These are phyloP conservation scores for Coffea humblotiana DNA, from an alignment of 305 asterid genomes.

Conservation along the genomic window DNA sequence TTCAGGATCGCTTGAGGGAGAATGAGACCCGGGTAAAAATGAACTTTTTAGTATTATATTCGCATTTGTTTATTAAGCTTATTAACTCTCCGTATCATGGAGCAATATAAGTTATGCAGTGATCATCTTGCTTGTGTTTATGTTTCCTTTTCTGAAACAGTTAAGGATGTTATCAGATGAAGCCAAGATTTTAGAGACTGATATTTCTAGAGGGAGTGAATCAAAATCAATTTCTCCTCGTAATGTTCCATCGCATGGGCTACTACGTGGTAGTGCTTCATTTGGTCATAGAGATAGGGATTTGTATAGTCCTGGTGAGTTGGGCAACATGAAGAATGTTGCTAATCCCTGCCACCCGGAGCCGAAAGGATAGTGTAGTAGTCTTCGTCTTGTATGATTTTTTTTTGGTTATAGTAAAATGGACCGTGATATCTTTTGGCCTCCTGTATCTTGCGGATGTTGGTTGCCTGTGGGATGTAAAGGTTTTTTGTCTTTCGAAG, in stretches of 20 bases:
- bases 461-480: neutral
- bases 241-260: constrained; percentile 47
- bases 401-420: neutral
- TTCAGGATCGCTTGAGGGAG: constrained; percentile 87
- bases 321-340: constrained; percentile 33
- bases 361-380: constrained; percentile 32
- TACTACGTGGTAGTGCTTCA: constrained; percentile 43
- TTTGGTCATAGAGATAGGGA: constrained; percentile 60
- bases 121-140: neutral
- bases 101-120: constrained; percentile 3
- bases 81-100: neutral
- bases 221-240: constrained; percentile 54
- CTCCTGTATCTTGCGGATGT: constrained; percentile 2
- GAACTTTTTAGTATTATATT: neutral
- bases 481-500: neutral
- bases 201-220: constrained; percentile 40
- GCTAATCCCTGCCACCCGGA: constrained; percentile 45
- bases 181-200: constrained; percentile 60
- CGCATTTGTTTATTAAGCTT: neutral
- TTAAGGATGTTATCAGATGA: constrained; percentile 67
- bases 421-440: neutral
- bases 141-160: constrained; percentile 41
- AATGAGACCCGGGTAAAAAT: constrained; percentile 79
- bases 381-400: neutral
- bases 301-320: constrained; percentile 50